Evolutionary conservation across 345 rosid species (phyloP), one percentile per base, ranked within the genome.

Genomic region (Geranium rotundifolium): DNA sequence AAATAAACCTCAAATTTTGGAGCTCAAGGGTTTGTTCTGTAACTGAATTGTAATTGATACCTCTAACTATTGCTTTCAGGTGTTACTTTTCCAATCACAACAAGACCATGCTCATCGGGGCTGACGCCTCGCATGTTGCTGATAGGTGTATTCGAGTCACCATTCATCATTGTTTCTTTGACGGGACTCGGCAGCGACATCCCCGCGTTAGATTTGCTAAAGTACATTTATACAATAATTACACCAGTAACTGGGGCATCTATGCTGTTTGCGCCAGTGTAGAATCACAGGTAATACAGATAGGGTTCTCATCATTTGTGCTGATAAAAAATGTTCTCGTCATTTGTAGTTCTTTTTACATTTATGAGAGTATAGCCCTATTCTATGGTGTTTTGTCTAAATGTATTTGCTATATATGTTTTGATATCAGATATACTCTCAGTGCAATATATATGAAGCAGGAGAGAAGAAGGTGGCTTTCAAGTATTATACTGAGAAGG

Each of bases 181-280:
- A 88, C 63, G 91, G 89, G 49, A 93, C 97, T 49, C 74, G 88
- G 19, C 97, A 90, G 69, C 79, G 91, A 29, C 99, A 90, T 59
- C 99, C 99, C 72, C 99, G 95, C 27, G 90, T 90, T 72, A 81
- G 97, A 71, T 93, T 73, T 57, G 99, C 77, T 0, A 90, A 84
- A 79, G 84, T 93, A 50, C 96, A 90, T 84, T 71, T 93, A 63
- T 88, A 77, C 67, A 90, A 93, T 73, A 93, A 88, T 74, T 90
- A 90, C 68, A 88, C 93, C 67, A 80, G 93, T 71, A 72, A 84
- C 69, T 88, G 96, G 99, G 83, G 88, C 41, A 84, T 95, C 60
- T 95, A 95, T 65, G 97, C 99, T 18, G 88, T 95, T 58, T 88
- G 96, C 59, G 95, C 96, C 59, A 87, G 97, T 59, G 92, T 95